These are phyloP conservation scores for Lophiostoma macrostomum DNA, from an alignment of 495 filamentous ascomycete species.

Conservation along the genomic window DNA sequence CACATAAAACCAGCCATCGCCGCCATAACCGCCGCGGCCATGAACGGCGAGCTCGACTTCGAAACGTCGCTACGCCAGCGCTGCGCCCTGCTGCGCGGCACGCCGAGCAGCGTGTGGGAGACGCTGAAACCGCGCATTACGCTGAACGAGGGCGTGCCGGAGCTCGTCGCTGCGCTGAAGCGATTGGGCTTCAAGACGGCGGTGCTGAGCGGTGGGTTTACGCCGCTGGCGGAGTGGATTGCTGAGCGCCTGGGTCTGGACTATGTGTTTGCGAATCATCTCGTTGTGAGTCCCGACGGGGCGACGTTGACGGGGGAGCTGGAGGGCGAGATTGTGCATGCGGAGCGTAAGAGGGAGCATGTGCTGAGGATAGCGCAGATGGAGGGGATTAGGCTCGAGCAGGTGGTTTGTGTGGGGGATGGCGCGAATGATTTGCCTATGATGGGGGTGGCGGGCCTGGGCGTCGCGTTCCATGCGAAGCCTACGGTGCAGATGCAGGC, in stretches of 20 bases:
- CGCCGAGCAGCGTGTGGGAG: slow-evolving; percentile 76
- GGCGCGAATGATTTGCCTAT: slow-evolving; percentile 94
- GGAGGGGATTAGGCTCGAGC: slow-evolving; percentile 66
- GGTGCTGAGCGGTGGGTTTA: slow-evolving; percentile 88
- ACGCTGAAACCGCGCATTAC: slow-evolving; percentile 69
- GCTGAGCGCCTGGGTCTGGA: slow-evolving; percentile 77
- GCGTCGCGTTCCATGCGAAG: slow-evolving; percentile 93
- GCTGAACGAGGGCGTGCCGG: slow-evolving; percentile 74
- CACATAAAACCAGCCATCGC: slow-evolving; percentile 68
- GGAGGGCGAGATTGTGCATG: slow-evolving; percentile 74
- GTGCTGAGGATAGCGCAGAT: slow-evolving; percentile 72
- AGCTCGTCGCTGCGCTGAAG: slow-evolving; percentile 70
- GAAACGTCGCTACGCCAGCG: slow-evolving; percentile 73
- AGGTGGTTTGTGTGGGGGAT: slow-evolving; percentile 84
- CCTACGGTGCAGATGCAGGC: slow-evolving; percentile 84
- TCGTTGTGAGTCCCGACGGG: slow-evolving; percentile 63
- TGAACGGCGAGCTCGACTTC: slow-evolving; percentile 97
- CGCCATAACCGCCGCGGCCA: slow-evolving; percentile 84
- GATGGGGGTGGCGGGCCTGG: slow-evolving; percentile 83
- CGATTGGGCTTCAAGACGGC: slow-evolving; percentile 76
- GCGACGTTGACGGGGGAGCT: slow-evolving; percentile 78
- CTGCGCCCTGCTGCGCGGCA: slow-evolving; percentile 74
- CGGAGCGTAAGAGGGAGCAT: slow-evolving; percentile 71
- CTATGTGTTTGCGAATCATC: slow-evolving; percentile 80
- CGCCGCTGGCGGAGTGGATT: slow-evolving; percentile 82